These are phyloP conservation scores for Paraphysoderma sedebokerense DNA, from an alignment of 371 early-diverging fungal species.

Conservation along the genomic window DNA sequence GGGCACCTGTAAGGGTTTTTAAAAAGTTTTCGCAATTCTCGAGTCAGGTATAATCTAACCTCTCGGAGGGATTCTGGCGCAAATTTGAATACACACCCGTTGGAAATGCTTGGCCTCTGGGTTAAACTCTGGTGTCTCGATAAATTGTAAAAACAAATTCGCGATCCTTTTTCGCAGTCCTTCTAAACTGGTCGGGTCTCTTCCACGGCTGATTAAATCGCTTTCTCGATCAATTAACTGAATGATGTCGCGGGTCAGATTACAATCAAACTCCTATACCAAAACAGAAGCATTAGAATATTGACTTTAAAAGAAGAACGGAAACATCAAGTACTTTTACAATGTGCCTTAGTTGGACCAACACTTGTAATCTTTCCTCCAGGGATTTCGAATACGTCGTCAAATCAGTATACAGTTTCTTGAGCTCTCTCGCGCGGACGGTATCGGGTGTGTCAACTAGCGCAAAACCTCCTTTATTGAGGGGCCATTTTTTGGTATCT, in stretches of 20 bases:
- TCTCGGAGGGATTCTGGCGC: background rate
- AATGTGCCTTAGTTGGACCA: constrained; percentile 32
- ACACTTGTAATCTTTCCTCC: constrained; percentile 26
- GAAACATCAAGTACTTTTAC: constrained; percentile 16
- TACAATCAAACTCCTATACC: constrained; percentile 31
- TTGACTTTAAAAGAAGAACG: constrained; percentile 4
- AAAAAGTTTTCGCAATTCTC: constrained; percentile 1
- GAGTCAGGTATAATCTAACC: background rate
- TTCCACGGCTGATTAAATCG: constrained; percentile 24
- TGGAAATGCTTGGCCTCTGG: constrained; percentile 18
- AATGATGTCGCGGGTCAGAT: constrained; percentile 25
- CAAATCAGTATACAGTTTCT: constrained; percentile 27
- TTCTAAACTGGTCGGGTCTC: constrained; percentile 20
- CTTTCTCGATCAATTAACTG: constrained; percentile 35
- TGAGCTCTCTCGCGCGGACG: constrained; percentile 24
- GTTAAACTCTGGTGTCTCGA: constrained; percentile 34
- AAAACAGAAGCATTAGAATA: too few species aligned
- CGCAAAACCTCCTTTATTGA: constrained; percentile 2
- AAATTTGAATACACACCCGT: background rate
- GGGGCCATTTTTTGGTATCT: constrained; percentile 21
- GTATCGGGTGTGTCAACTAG: constrained; percentile 29
- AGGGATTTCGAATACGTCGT: constrained; percentile 13
- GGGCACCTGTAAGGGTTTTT: constrained; percentile 11
- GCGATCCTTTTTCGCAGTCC: constrained; percentile 24
- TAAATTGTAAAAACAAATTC: constrained; percentile 27